A percentile compares a stretch with the other conserved stretches of the same genome.
These are phyloP conservation scores for Obelidium mucronatum DNA, from an alignment of 192 early-diverging fungal species.

Conservation along the genomic window DNA sequence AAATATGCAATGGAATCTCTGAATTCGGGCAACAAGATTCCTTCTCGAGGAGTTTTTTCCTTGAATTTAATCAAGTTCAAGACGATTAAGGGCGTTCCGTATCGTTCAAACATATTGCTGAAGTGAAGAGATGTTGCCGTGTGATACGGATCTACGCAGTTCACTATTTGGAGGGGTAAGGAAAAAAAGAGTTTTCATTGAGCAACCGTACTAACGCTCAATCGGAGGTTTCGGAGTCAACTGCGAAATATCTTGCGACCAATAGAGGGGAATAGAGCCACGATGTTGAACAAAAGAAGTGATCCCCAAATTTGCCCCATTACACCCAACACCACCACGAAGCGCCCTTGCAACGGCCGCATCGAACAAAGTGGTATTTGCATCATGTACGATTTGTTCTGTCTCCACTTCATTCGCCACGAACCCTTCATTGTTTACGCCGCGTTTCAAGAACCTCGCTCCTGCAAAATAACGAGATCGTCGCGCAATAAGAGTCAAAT, in stretches of 20 bases:
- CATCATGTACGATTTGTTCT: constrained; percentile 95
- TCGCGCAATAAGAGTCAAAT: constrained; percentile 92
- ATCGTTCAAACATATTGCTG: constrained; percentile 89
- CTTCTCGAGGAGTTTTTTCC: constrained; percentile 89
- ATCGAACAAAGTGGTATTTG: constrained; percentile 88
- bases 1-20: constrained; percentile 81
- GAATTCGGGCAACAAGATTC: constrained; percentile 86
- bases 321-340: too few relatives aligned
- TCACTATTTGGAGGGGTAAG: constrained; percentile 73
- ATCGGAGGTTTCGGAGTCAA: constrained; percentile 97
- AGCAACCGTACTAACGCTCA: constrained; percentile 47
- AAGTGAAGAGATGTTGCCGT: constrained; percentile 93
- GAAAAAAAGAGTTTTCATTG: too few relatives aligned
- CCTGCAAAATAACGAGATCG: constrained; percentile 95
- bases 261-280: constrained; percentile 94
- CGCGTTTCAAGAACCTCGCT: constrained; percentile 94
- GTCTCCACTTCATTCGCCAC: constrained; percentile 99
- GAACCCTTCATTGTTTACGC: constrained; percentile 92
- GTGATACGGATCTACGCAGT: constrained; percentile 91
- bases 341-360: constrained; percentile 49
- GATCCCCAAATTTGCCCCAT: constrained; percentile 68
- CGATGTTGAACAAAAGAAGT: constrained; percentile 97
- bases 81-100: constrained; percentile 89
- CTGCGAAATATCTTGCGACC: constrained; percentile 92
- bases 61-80: constrained; percentile 96